phyloP scores from a whole-genome alignment of 1,284 basidiomycete genomes.

The Microbotryum intermedium region DNA sequence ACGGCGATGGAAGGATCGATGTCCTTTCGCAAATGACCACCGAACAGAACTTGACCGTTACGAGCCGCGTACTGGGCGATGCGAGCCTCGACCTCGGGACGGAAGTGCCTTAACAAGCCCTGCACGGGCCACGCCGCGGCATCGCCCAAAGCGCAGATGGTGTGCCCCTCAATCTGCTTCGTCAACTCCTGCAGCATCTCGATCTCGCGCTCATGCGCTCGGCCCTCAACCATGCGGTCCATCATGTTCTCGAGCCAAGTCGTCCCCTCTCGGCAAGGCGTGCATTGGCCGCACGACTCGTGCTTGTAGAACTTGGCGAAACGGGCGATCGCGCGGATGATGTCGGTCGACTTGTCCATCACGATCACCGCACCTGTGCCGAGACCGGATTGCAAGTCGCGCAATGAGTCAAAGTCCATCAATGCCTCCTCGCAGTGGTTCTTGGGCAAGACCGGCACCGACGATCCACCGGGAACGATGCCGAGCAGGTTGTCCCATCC shows the following conservation, averaged over 20 bases:
- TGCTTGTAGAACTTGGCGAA: constrained; percentile 97
- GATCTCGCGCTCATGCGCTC: constrained; percentile 84
- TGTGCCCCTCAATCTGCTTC: constrained; percentile 86
- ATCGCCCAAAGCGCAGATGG: constrained; percentile 90
- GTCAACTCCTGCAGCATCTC: constrained; percentile 93
- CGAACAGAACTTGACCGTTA: constrained; percentile 81
- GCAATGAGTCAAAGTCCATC: constrained; percentile 99
- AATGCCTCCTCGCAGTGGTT: constrained; percentile 71
- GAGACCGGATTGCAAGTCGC: constrained; percentile 86
- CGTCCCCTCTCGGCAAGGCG: constrained; percentile 55
- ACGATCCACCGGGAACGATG: constrained; percentile 89
- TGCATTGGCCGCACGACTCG: constrained; percentile 97
- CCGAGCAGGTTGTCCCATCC: constrained; percentile 96
- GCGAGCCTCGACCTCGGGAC: constrained; percentile 82
- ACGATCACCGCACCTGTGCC: constrained; percentile 98
- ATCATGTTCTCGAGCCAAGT: constrained; percentile 99
- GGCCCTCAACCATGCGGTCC: constrained; percentile 75
- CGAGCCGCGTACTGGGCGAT: constrained; percentile 67
- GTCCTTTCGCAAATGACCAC: constrained; percentile 66
- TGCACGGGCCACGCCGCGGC: constrained; percentile 99
- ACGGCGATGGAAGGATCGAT: constrained; percentile 54
- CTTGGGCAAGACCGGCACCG: constrained; percentile 87
- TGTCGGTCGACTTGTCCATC: constrained; percentile 96
- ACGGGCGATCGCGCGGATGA: constrained; percentile 83
- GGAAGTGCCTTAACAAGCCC: constrained; percentile 89